Base-by-base conservation (phyloP, 164 flowering plant species). In the Amborella trichopoda region DNA sequence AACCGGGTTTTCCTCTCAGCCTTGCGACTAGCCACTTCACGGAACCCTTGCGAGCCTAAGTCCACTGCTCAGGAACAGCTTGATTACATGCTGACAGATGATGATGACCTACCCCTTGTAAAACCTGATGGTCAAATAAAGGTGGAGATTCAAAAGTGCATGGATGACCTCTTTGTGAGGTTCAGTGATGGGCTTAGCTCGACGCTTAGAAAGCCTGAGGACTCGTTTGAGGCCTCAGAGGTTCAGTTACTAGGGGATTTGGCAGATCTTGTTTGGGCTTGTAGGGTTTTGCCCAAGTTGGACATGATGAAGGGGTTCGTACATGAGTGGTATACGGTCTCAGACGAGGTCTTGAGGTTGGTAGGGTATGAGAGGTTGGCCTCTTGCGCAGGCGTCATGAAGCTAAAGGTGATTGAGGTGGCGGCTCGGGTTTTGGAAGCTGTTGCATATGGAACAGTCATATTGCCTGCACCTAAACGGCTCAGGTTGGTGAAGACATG, bases 21-120 rank as follows among this genome's bases (percentile, higher is more conserved):
- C 14, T 19, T 81, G 52, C 76, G 52, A 48, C 80, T 93, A 56
- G 94, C 95, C 56, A 84, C 84, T n/a, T 84, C 95, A 34, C 73
- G 86, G 26, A 81, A 88, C 19, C 70, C 86, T 45, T 46, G 60
- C 9, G 84, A 78, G 52, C 67, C 84, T 26, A 91, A 81, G 61
- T 59, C 62, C 30, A 70, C 91, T 5, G 83, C 89, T 8, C 96
- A 87, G 57, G 96, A 93, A 56, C 99, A 93, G 61, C 77, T 93
- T 11, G 95, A 87, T 46, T 93, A 93, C 64, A 80, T 93, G 95
- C 72, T 93, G 3, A 77, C 86, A 3, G 96, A 93, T 63, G 99
- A 93, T 61, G 96, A 93, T 58, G 99, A 93, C 68, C 74, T 71
- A 23, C 94, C 95, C 34, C 54, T 82, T 23, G 39, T 87, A 49